phyloP scores from a whole-genome alignment of 495 filamentous ascomycete genomes.

The Evernia prunastri region DNA sequence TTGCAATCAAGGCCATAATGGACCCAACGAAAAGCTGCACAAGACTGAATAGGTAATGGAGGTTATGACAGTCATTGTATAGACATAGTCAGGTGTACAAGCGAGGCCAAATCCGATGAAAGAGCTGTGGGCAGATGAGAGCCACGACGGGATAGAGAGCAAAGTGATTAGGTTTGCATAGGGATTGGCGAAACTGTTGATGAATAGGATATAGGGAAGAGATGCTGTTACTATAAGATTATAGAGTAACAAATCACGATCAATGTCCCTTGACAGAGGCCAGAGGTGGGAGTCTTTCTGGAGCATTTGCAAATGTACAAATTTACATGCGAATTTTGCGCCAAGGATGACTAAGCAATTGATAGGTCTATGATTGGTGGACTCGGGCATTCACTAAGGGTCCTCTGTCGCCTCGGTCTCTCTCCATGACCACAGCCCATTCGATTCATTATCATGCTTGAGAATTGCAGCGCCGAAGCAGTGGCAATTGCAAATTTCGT shows the following conservation, averaged over 20 bases:
- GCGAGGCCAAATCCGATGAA: neutral
- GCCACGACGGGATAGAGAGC: neutral
- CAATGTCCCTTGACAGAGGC: neutral
- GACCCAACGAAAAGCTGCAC: neutral
- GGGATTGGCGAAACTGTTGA: neutral
- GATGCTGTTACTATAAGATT: neutral
- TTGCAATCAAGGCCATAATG: conserved; percentile 22
- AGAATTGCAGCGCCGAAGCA: neutral
- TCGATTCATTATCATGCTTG: no score
- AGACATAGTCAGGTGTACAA: neutral
- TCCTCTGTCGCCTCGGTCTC: no score
- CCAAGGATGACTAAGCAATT: neutral
- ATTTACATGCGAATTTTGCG: no score
- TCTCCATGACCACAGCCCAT: neutral
- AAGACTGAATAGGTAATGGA: neutral
- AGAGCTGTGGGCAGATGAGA: neutral
- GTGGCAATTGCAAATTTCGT: neutral
- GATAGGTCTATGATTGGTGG: neutral
- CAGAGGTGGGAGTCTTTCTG: no score
- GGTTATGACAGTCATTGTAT: conserved; percentile 6
- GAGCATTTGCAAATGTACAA: no score
- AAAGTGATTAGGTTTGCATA: neutral
- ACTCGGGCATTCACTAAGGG: no score
- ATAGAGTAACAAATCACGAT: neutral
- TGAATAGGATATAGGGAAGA: neutral